These are phyloP conservation scores for Pulchroboletus neoregius DNA, from an alignment of 1,284 basidiomycete genomes.

Conservation along the genomic window DNA sequence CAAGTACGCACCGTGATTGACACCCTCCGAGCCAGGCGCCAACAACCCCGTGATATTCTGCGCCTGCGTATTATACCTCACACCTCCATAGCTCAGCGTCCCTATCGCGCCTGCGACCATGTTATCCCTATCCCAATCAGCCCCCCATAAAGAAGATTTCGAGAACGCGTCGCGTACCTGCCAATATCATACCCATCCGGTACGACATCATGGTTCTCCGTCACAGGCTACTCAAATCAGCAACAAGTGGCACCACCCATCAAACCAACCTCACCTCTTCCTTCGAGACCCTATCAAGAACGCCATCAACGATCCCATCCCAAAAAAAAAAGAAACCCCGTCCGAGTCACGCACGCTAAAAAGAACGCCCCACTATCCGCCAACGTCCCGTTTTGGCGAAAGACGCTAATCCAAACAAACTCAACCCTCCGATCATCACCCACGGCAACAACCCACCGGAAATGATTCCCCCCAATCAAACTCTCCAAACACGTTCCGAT, in stretches of 20 bases:
- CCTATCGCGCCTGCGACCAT: constrained; percentile 46
- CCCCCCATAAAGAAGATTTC: no score
- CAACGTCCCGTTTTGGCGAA: constrained; percentile 51
- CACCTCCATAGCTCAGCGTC: constrained; percentile 38
- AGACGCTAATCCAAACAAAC: no score
- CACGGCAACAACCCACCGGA: constrained; percentile 48
- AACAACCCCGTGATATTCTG: constrained; percentile 33
- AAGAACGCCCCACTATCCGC: constrained; percentile 60
- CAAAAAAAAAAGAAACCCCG: background rate
- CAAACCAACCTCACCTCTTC: constrained; percentile 47
- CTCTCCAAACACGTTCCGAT: constrained; percentile 61
- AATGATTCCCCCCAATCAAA: constrained; percentile 63
- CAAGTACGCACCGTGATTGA: constrained; percentile 24
- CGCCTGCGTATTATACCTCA: constrained; percentile 48
- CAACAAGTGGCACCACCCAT: background rate
- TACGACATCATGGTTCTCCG: constrained; percentile 46
- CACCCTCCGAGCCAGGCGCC: constrained; percentile 15
- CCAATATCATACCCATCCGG: constrained; percentile 57
- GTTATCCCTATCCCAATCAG: constrained; percentile 34
- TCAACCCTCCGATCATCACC: background rate
- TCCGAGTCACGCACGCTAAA: constrained; percentile 55
- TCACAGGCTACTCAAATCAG: constrained; percentile 33
- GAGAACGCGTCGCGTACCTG: constrained; percentile 29
- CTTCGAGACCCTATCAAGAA: constrained; percentile 47
- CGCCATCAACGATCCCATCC: background rate